These are phyloP conservation scores for Penicillium sp. DNA, from an alignment of 2,329 filamentous ascomycete species.

Conservation along the genomic window DNA sequence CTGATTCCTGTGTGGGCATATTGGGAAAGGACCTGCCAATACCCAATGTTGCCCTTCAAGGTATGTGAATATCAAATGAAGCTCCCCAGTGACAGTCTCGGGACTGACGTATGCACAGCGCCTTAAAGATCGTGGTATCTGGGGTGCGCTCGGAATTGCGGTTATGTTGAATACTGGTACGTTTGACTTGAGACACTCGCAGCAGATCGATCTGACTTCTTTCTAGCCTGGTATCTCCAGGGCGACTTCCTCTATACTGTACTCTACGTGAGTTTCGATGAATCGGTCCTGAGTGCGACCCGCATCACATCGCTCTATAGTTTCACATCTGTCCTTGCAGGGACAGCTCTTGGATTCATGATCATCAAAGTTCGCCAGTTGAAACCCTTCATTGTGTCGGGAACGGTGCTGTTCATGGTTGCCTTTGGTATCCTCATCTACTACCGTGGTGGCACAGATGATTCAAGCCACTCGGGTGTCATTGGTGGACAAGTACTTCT, in stretches of 20 bases:
- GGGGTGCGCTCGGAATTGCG: slow-evolving; percentile 63
- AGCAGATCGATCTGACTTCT: slow-evolving; percentile 2
- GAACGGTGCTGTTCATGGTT: slow-evolving; percentile 63
- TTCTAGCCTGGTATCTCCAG: slow-evolving; percentile 64
- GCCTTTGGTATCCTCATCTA: slow-evolving; percentile 66
- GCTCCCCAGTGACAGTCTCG: background rate
- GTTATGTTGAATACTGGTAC: slow-evolving; percentile 32
- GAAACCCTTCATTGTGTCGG: slow-evolving; percentile 65
- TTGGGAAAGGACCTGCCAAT: slow-evolving; percentile 57
- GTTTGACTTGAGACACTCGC: background rate
- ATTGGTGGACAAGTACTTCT: slow-evolving; percentile 65
- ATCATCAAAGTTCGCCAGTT: slow-evolving; percentile 61
- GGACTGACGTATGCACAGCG: slow-evolving; percentile 31
- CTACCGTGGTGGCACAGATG: slow-evolving; percentile 57
- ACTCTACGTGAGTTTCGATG: slow-evolving; percentile 63
- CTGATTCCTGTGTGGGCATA: slow-evolving; percentile 53
- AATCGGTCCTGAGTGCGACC: slow-evolving; percentile 58
- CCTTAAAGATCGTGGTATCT: slow-evolving; percentile 65
- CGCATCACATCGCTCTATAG: slow-evolving; percentile 62
- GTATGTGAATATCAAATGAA: background rate
- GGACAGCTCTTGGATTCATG: slow-evolving; percentile 54
- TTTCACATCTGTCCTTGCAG: slow-evolving; percentile 5
- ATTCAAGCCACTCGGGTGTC: slow-evolving; percentile 55
- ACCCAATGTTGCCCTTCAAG: slow-evolving; percentile 62
- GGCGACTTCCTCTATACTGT: slow-evolving; percentile 67